Percentiles rank a stretch among this genome's conserved stretches.
These are phyloP conservation scores for Aspergillus flavus DNA, from an alignment of 2,329 filamentous ascomycete species.

Conservation along the genomic window DNA sequence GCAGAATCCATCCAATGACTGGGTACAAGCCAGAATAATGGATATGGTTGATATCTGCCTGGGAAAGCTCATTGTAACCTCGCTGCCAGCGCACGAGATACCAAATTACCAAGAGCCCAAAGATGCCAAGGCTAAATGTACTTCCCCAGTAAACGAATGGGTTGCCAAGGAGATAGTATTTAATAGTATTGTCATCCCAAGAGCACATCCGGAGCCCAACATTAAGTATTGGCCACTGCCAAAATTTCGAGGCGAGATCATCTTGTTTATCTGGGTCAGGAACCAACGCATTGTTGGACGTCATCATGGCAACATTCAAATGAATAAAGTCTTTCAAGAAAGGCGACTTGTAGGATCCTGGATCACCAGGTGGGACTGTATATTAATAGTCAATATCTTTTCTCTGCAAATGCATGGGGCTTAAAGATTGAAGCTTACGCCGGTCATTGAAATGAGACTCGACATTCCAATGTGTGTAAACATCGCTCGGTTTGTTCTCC, in stretches of 20 bases:
- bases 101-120: conserved; percentile 74
- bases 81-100: conserved; percentile 95
- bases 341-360: conserved; percentile 91
- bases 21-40: conserved; percentile 94
- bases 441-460: conserved; percentile 94
- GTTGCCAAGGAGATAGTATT: conserved; percentile 98
- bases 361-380: conserved; percentile 81
- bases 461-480: conserved; percentile 98
- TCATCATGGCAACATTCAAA: conserved; percentile 99
- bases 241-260: conserved; percentile 92
- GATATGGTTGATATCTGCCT: conserved; percentile 84
- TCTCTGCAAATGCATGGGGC: neutral
- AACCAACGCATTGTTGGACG: conserved; percentile 96
- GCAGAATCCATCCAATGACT: conserved; percentile 88
- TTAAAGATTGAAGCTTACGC: conserved; percentile 60
- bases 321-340: conserved; percentile 98
- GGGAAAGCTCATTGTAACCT: conserved; percentile 80
- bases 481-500: conserved; percentile 86
- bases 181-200: conserved; percentile 93
- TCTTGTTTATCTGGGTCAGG: conserved; percentile 99
- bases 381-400: conserved; percentile 11
- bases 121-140: conserved; percentile 74
- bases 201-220: conserved; percentile 98
- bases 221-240: conserved; percentile 96
- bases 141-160: conserved; percentile 95